Base-by-base conservation (phyloP, 192 early-diverging fungal species). In the Backusella parvicylindrica region DNA sequence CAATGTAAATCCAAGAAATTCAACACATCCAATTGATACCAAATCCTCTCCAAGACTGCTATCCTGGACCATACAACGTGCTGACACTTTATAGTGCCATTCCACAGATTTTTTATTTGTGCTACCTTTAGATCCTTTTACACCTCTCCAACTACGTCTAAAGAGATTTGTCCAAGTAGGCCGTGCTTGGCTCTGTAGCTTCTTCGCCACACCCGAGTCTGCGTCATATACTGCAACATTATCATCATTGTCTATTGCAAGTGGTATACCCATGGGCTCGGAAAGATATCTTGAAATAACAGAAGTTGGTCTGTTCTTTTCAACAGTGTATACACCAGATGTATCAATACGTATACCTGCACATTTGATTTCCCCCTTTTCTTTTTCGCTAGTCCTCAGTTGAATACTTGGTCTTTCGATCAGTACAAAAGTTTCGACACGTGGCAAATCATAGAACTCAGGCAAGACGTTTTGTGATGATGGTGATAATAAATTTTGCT, bases 131-230 rank as follows among this genome's bases (percentile, higher is more conserved):
- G 37, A 12, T 9, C 23, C 21, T n/a, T 47, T 47, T n/a, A 47
- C 43, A 1, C 37, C 15, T 47, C 37, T 70, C 37, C 37, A 47
- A 47, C 68, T 43, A n/a, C 68, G n/a, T 32, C 68, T 30, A 23
- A 70, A 70, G 4, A 70, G 16, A 31, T 70, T 70, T 15, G 21
- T 70, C 68, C 68, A 70, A 0, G 68, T 41, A n/a, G 68, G 40
- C 9, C 38, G 33, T 16, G n/a, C 21, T 37, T 68, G 66, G 12
- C 1, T 37, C 26, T 68, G 66, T 13, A 68, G 11, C 18, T 36
- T 33, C 9, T 38, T 33, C 9, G 38, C 33, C n/a, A 21, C n/a
- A 68, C 32, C 38, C 35, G 66, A 26, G 11, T 38, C 21, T 3
- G 66, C 7, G 13, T 35, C 5, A 26, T 38, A 68, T 4, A 38